phyloP scores from a whole-genome alignment of 306 rosid genomes.

The Herpetospermum pedunculosum region DNA sequence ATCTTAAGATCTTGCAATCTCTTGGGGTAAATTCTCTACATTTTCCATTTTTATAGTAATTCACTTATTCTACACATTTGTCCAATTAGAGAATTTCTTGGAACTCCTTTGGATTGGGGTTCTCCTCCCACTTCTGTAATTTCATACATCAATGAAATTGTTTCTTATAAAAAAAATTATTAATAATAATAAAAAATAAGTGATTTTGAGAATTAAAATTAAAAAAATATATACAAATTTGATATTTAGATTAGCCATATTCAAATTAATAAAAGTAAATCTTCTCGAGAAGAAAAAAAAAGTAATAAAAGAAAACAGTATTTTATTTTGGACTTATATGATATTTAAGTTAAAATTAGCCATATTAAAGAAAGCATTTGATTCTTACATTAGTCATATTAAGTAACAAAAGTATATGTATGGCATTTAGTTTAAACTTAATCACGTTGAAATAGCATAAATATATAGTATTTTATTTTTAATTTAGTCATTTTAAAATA shows the following conservation, averaged over 20 bases:
- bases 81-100: not conserved
- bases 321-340: not conserved
- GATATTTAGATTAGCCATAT: not conserved
- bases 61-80: not conserved
- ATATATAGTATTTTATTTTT: not conserved
- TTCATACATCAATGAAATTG: too few species aligned
- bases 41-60: not conserved
- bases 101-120: not conserved
- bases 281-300: not conserved
- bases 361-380: not conserved
- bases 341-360: not conserved
- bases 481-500: not conserved
- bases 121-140: not conserved
- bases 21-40: too few species aligned
- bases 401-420: not conserved
- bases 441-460: not conserved
- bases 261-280: not conserved
- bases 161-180: too few species aligned
- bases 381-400: not conserved
- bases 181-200: not conserved
- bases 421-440: not conserved
- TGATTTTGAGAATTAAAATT: not conserved
- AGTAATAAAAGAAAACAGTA: not conserved
- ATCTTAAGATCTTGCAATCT: too few species aligned
- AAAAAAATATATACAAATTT: not conserved